Base-by-base conservation (phyloP, 2,329 filamentous ascomycete species). In the Fusarium tuaranense region DNA sequence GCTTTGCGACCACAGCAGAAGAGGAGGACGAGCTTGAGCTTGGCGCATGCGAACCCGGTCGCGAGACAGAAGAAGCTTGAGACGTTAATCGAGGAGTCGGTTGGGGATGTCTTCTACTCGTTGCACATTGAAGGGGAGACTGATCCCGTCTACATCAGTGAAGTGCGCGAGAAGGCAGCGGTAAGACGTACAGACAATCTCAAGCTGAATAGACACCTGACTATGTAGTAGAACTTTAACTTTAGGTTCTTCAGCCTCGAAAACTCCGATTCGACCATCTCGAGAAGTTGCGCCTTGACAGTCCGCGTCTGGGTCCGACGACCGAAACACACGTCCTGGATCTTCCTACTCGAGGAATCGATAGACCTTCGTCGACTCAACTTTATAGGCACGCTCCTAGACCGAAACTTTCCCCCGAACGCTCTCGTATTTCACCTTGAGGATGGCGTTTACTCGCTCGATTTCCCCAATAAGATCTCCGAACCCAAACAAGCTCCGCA, bases 31-130 rank as follows among this genome's bases (percentile, higher is more conserved):
- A 89, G 88, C 79, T 83, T 87, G 34, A 87, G 84, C 53, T 78
- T 89, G n/a, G 84, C 84, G 62, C 84, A 85, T 51, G 82, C 83
- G 16, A 88, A 79, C 58, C 87, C 87, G 0, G 71, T 83, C 5
- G 84, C 85, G 30, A 83, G 95, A 65, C 95, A 98, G 85, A 91
- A 91, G 82, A 92, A 92, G 80, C 85, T 98, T 48, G 93, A 97
- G 81, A 88, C 92, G 74, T 89, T 94, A 9, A 90, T 93, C 32
- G 90, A 92, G 63, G 90, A 88, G 76, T 88, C 91, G 62, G 92
- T 97, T 83, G 94, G 92, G n/a, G 93, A 98, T 83, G 92, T 92
- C 18, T 98, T 97, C 87, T 97, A 97, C 82, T 94, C 94, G 4
- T 81, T 98, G 62, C 95, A 98, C 82, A 89, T 92, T 55, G 85